Base-by-base conservation (phyloP, 345 rosid species). In the Eucalyptus regnans region DNA sequence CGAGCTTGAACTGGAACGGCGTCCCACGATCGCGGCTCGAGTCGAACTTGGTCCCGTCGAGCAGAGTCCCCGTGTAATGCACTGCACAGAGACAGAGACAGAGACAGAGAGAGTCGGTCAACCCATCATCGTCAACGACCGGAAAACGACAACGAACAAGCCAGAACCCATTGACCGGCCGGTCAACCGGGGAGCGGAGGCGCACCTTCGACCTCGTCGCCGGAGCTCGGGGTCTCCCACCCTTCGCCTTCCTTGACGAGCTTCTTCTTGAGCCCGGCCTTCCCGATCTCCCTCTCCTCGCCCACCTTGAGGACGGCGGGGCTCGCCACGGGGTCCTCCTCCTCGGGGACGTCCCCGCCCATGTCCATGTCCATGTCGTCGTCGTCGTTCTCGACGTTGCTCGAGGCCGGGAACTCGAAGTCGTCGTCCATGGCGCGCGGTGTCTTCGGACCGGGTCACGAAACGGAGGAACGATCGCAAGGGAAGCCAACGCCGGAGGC, bases 1-100 rank as follows among this genome's bases (percentile, higher is more conserved):
- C 99, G 66, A 98, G 99, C 44, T 95, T 94, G 96, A 98, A 98
- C 90, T 94, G 95, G 93, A 98, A 98, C 12, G 99, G 97, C 50
- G 96, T 92, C 18, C 95, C 98, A 29, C 98, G 94, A 48, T 95
- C 99, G 29, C 97, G 94, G 87, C 99, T 98, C 3, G 99, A 98
- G 93, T 98, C 99, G 68, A 98, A 98, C 93, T 95, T 89, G 6
- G 98, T 96, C 49, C 99, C 99, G 86, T 98, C 99, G 33, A 97
- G 71, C 93, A 98, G 92, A 25, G 99, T 98, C 84, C 99, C 99
- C 50, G 98, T 98, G 90, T 93, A 93, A 81, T 93, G 94, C 84
- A 92, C 95, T 93, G 92, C 76, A 86, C 46, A 60, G 10, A 52
- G 2, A 52, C 0, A 60, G 31, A 20, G 84, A 12, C 16, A 62